A percentile compares a stretch with the other conserved stretches of the same genome.
These are phyloP conservation scores for Malassezia restricta DNA, from an alignment of 1,284 basidiomycete species.

Conservation along the genomic window DNA sequence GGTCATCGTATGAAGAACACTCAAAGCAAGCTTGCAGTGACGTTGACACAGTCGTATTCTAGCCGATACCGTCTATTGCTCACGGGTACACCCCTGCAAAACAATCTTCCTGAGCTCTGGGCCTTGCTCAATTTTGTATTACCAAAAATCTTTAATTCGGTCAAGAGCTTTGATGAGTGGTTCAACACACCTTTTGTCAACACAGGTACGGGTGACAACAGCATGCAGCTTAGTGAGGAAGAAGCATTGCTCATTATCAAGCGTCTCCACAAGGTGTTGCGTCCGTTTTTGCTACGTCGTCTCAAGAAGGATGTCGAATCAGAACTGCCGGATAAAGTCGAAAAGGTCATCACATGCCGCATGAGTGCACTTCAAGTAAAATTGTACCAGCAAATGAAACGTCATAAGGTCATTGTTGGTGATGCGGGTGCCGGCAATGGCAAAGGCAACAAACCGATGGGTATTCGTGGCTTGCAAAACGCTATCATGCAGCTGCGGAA, in stretches of 20 bases:
- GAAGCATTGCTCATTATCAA: conserved; percentile 94
- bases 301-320: conserved; percentile 98
- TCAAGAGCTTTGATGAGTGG: conserved; percentile 99
- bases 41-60: conserved; percentile 82
- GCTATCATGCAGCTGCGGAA: conserved; percentile 98
- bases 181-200: conserved; percentile 99
- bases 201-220: conserved; percentile 70
- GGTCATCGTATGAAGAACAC: conserved; percentile 99
- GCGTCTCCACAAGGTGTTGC: conserved; percentile 92
- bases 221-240: conserved; percentile 97
- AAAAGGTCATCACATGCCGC: conserved; percentile 96
- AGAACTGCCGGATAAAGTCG: conserved; percentile 95
- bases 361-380: conserved; percentile 91
- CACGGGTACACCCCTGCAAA: conserved; percentile 94
- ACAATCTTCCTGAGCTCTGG: conserved; percentile 97
- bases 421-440: conserved; percentile 23
- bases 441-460: conserved; percentile 38
- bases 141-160: conserved; percentile 97
- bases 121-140: conserved; percentile 93
- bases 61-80: conserved; percentile 89
- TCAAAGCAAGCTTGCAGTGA: conserved; percentile 83
- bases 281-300: conserved; percentile 88
- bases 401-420: conserved; percentile 70
- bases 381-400: conserved; percentile 95
- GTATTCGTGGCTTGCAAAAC: conserved; percentile 61